These are phyloP conservation scores for Fomitopsis palustris DNA, from an alignment of 1,284 basidiomycete genomes.

Conservation along the genomic window DNA sequence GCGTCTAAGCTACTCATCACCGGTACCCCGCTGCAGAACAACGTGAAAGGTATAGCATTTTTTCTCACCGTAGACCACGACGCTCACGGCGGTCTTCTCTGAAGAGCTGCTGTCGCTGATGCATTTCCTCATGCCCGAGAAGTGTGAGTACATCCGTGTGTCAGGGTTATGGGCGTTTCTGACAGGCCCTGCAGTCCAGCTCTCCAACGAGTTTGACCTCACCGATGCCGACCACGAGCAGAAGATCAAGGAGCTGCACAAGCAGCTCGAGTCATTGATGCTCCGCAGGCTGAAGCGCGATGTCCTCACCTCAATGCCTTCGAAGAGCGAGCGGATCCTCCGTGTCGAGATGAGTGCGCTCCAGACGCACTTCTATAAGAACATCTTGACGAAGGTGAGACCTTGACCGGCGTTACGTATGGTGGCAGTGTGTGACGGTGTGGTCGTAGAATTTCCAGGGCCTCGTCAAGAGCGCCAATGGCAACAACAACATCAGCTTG, in stretches of 20 bases:
- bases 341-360: constrained; percentile 97
- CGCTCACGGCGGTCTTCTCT: constrained; percentile 3
- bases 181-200: constrained; percentile 26
- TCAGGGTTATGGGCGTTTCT: constrained; percentile 7
- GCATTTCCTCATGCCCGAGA: constrained; percentile 99
- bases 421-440: constrained; percentile 7
- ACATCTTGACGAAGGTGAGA: constrained; percentile 89
- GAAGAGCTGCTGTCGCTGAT: constrained; percentile 92
- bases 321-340: constrained; percentile 97
- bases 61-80: not conserved
- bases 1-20: constrained; percentile 96
- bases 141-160: constrained; percentile 62
- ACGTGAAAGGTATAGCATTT: constrained; percentile 78
- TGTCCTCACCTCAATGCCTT: constrained; percentile 95
- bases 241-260: constrained; percentile 94
- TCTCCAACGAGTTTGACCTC: constrained; percentile 94
- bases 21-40: constrained; percentile 98
- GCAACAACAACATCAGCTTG: constrained; percentile 85
- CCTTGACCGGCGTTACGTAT: constrained; percentile 3
- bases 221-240: constrained; percentile 89
- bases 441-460: constrained; percentile 82
- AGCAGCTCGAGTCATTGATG: constrained; percentile 94
- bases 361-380: constrained; percentile 99
- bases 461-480: constrained; percentile 83
- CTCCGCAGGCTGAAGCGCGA: constrained; percentile 93